Percentiles rank a stretch among this genome's conserved stretches.
These are phyloP conservation scores for Suhomyces yuchorum DNA, from an alignment of 1,139 yeast species.

Conservation along the genomic window DNA sequence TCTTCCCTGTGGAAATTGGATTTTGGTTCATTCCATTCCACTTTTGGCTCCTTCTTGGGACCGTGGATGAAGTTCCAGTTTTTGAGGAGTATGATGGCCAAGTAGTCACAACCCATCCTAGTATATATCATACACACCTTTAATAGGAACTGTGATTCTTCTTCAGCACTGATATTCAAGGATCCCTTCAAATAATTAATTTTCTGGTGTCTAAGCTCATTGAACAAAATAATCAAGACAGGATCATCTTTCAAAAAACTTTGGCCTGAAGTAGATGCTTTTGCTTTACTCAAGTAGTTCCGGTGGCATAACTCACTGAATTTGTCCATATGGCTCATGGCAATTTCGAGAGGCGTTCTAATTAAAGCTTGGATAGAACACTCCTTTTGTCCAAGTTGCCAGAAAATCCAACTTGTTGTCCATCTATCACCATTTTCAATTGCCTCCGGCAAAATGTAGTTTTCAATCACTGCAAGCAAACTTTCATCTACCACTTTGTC, in stretches of 20 bases:
- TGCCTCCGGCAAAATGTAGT: conserved; percentile 59
- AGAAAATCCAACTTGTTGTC: conserved; percentile 80
- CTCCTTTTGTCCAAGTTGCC: conserved; percentile 60
- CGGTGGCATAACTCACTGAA: conserved; percentile 29
- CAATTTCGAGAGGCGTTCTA: conserved; percentile 52
- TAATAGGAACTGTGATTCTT: conserved; percentile 63
- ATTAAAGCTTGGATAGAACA: conserved; percentile 67
- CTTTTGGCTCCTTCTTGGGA: not conserved
- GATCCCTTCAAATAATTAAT: conserved; percentile 53
- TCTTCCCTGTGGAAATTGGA: conserved; percentile 3
- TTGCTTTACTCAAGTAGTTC: conserved; percentile 20
- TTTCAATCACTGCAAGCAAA: conserved; percentile 50
- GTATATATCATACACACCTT: conserved; percentile 68
- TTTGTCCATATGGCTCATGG: conserved; percentile 25
- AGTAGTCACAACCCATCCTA: conserved; percentile 89
- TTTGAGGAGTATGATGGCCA: conserved; percentile 62
- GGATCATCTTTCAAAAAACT: conserved; percentile 76
- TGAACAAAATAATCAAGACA: conserved; percentile 67
- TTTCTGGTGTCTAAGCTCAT: conserved; percentile 56
- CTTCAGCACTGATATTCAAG: conserved; percentile 41
- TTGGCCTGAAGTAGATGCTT: conserved; percentile 19
- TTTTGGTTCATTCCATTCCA: conserved; percentile 7
- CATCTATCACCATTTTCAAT: conserved; percentile 72
- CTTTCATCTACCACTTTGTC: conserved; percentile 39
- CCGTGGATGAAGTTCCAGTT: conserved; percentile 64